Base-by-base conservation (phyloP, 352 stramenopile species). In the Phytopythium ostracodes region DNA sequence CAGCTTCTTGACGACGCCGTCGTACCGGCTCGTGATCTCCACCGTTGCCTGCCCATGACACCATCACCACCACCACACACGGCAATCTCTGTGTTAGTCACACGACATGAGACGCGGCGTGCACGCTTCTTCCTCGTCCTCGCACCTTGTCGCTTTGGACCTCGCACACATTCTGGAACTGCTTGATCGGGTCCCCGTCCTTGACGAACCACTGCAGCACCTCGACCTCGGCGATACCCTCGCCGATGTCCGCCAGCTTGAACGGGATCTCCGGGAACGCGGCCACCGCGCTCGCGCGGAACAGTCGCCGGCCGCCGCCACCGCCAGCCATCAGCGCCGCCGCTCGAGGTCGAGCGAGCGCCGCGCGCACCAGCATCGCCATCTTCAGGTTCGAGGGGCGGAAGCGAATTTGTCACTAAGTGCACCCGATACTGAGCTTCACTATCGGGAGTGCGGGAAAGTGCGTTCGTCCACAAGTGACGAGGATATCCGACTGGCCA, bases 211-310 rank as follows among this genome's bases (percentile, higher is more conserved):
- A 99, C 77, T 99, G 92, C 53, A 99, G 79, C 25, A 99, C 68
- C 78, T 99, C 96, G 52, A 99, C 97, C 74, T 99, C 97, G 27
- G 92, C 89, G 72, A 99, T 99, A 20, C 97, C 97, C 71, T 99
- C 97, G 58, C 97, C 97, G 73, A 99, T 99, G 71, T 99, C 97
- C 7, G 95, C 92, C 14, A 97, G 72, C 66, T 95, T 94, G 77
- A 97, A 98, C 10, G 83, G 81, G 66, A 94, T 85, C 68, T 92
- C 81, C 5, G 83, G 86, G 38, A 92, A 72, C n/a, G 68, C 65
- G 1, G 63, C 59, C 10, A 70, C 44, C 5, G 71, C 69, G 29
- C 70, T 75, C 49, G 71, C 64, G 67, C 92, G 81, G 67, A 94
- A 84, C 29, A 55, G 20, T 27, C 68, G 71, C 29, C 60, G 62